phyloP scores from a whole-genome alignment of 768 basidiomycete genomes.

The Phylloporus rhodoxanthus region DNA sequence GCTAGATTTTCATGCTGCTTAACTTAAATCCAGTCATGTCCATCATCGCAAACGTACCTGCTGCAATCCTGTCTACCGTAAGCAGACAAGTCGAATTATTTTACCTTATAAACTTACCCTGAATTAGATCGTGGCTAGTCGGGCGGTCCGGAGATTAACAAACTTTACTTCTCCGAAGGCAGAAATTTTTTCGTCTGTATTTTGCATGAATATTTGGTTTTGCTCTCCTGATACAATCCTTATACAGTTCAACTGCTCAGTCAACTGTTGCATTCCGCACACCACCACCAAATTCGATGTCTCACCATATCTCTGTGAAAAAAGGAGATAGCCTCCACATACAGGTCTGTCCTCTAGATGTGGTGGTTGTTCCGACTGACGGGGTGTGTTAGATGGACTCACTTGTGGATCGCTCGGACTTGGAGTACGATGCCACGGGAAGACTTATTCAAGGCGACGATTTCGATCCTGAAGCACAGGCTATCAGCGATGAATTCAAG shows the following conservation, averaged over 20 bases:
- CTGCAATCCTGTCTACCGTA: slow-evolving; percentile 64
- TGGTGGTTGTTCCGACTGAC: background rate
- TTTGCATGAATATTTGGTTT: slow-evolving; percentile 19
- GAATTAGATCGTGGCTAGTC: slow-evolving; percentile 56
- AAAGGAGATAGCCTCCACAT: slow-evolving; percentile 52
- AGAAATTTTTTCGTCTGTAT: slow-evolving; percentile 49
- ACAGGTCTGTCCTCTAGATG: slow-evolving; percentile 36
- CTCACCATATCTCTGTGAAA: slow-evolving; percentile 29
- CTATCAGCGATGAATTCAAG: slow-evolving; percentile 59
- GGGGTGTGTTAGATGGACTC: slow-evolving; percentile 54
- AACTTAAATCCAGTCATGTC: slow-evolving; percentile 70
- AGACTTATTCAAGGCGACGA: slow-evolving; percentile 39
- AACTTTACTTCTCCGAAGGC: slow-evolving; percentile 47
- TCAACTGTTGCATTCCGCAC: slow-evolving; percentile 60
- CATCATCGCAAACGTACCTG: slow-evolving; percentile 68
- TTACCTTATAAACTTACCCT: background rate
- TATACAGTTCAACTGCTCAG: slow-evolving; percentile 35
- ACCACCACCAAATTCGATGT: slow-evolving; percentile 23
- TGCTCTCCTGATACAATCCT: slow-evolving; percentile 4
- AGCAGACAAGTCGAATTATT: slow-evolving; percentile 5
- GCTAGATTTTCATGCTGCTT: slow-evolving; percentile 55
- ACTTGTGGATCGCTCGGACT: slow-evolving; percentile 43
- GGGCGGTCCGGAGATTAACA: slow-evolving; percentile 58
- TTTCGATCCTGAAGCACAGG: slow-evolving; percentile 57
- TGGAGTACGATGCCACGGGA: slow-evolving; percentile 56